Conservation (phyloP, 2,329 filamentous ascomycete genomes). For the Stagonosporopsis vannaccii region DNA sequence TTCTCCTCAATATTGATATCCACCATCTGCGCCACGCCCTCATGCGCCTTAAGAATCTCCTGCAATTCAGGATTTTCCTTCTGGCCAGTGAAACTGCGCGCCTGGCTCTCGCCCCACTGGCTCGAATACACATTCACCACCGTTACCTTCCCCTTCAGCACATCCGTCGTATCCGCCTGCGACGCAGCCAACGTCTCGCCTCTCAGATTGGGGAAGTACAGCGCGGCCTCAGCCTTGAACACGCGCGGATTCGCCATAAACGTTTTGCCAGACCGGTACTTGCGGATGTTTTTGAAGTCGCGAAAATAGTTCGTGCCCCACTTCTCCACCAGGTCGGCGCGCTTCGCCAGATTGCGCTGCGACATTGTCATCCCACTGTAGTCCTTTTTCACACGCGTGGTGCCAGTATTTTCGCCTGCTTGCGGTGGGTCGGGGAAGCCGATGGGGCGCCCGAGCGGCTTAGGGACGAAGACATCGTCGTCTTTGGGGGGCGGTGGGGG, state of each 20-base stretch:
- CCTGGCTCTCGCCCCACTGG: conserved; percentile 85
- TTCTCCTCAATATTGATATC: conserved; percentile 91
- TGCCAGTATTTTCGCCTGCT: conserved; percentile 81
- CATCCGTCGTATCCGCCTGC: conserved; percentile 73
- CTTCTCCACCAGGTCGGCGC: conserved; percentile 77
- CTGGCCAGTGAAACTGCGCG: conserved; percentile 69
- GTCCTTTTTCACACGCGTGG: conserved; percentile 60
- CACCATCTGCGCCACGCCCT: conserved; percentile 73
- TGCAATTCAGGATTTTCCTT: conserved; percentile 74
- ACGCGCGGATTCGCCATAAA: conserved; percentile 85
- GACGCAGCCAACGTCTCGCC: conserved; percentile 72
- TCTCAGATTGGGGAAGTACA: conserved; percentile 93
- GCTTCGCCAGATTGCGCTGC: conserved; percentile 70
- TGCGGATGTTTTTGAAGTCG: conserved; percentile 86
- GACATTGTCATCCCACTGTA: conserved; percentile 43
- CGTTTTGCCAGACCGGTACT: conserved; percentile 83
- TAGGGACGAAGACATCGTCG: conserved; percentile 56
- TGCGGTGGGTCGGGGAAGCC: conserved; percentile 78
- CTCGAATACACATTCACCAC: conserved; percentile 79
- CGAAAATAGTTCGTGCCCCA: conserved; percentile 91
- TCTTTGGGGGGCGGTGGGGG: conserved; percentile 25
- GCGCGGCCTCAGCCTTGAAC: conserved; percentile 80
- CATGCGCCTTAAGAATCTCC: conserved; percentile 62
- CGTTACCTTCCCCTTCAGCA: conserved; percentile 75
- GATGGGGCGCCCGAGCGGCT: conserved; percentile 74